Base-by-base conservation (phyloP, 495 filamentous ascomycete species). In the Tetracladium setigerum region DNA sequence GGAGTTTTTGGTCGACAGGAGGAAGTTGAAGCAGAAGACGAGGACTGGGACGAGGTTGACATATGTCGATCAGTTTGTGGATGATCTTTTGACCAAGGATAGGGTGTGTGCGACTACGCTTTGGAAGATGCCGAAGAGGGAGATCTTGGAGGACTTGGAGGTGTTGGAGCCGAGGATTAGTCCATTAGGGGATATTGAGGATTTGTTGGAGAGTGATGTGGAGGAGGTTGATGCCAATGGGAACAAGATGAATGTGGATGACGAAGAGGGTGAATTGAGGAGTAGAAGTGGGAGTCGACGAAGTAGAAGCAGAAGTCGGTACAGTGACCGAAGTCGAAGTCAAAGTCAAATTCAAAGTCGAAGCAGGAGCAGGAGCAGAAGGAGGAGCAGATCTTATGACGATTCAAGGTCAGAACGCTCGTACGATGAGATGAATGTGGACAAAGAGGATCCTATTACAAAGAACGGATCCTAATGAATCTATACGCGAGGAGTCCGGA, bases 61-160 rank as follows among this genome's bases (percentile, higher is more conserved):
- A 34, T 85, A 77, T 60, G 77, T 99, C 72, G 92, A 99, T 67
- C 82, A 87, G 60, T 97, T 99, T 59, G 76, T 97, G 41, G 92
- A 97, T 66, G 87, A 94, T 51, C 67, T 99, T 46, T 68, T 99
- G 46, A 87, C 81, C 0, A 94, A 95, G 67, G 86, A 94, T 46
- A 76, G 92, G 50, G 81, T 95, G 1, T 97, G 90, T 54, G 89
- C 82, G 38, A 96, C 95, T 9, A 94, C 83, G 59, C 59, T 99
- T 47, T 94, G 88, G 82, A 94, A 95, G 71, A 72, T 99, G 67
- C 85, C 89, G 9, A 80, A 78, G 46, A 72, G 92, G 57, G 77
- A 82, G 49, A 73, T 87, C 45, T 60, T 99, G 62, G 94, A 99
- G 72, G 92, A 99, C 67, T 61, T 90, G 58, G 92, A 92, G 41